phyloP scores from a whole-genome alignment of 2,329 filamentous ascomycete genomes.

The Aureobasidium sp. region DNA sequence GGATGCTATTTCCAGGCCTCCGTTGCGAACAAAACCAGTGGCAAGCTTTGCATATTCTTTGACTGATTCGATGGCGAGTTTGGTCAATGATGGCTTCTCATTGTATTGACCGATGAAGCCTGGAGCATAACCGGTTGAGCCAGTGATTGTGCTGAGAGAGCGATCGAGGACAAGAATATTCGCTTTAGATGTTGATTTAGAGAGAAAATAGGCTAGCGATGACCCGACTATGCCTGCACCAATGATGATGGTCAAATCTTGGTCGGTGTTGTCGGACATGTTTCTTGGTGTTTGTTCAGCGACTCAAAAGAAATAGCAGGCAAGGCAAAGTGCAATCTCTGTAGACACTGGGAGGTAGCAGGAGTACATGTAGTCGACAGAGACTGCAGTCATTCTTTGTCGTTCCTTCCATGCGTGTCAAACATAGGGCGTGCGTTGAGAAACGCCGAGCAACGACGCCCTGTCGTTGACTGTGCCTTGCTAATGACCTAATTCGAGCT shows the following conservation, averaged over 20 bases:
- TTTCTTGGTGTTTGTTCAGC: neutral
- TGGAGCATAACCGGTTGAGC: constrained; percentile 31
- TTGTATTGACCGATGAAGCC: constrained; percentile 33
- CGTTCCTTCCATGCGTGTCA: too few relatives aligned
- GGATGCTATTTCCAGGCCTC: constrained; percentile 12
- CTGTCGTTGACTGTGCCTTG: too few relatives aligned
- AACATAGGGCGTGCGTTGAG: too few relatives aligned
- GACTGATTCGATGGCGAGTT: constrained; percentile 24
- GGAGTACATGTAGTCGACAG: too few relatives aligned
- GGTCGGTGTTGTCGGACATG: neutral
- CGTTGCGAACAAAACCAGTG: constrained; percentile 7
- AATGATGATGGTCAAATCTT: constrained; percentile 8
- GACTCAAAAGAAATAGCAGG: too few relatives aligned
- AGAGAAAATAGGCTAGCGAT: constrained; percentile 29
- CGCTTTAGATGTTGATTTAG: constrained; percentile 17
- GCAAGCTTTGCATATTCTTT: constrained; percentile 8
- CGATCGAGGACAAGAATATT: constrained; percentile 18
- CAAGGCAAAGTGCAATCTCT: too few relatives aligned
- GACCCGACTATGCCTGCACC: constrained; percentile 32
- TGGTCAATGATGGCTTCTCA: constrained; percentile 27
- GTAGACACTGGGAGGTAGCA: too few relatives aligned
- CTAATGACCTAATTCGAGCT: too few relatives aligned
- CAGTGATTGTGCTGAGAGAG: constrained; percentile 22
- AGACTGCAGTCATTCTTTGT: too few relatives aligned
- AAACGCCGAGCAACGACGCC: too few relatives aligned